Evolutionary conservation across 768 basidiomycete genomes (phyloP), one percentile per base, ranked within the genome.

Genomic region (Kwoniella sp.): DNA sequence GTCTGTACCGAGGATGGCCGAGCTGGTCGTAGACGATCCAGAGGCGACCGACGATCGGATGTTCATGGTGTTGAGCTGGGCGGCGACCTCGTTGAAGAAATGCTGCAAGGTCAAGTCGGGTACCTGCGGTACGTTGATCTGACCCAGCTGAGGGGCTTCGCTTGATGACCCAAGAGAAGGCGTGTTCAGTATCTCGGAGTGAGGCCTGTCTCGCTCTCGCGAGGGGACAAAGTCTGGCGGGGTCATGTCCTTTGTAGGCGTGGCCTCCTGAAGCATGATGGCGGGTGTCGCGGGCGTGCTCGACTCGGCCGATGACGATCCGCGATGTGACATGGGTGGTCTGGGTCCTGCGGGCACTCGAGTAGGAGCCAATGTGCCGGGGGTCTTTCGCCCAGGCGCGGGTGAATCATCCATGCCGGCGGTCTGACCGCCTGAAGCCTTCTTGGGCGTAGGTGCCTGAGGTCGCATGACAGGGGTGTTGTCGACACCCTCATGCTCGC

Each of bases 21-120:
- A 62, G 26, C 56, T 58, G 15, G 55, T 49, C n/a, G 50, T 46
- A 9, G 70, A 64, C 11, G 71, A 70, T 11, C 57, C 60, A 9
- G 69, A 68, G 9, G 66, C 69, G 43, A 71, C 60, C 1, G 75
- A 75, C 9, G 81, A 78, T 43, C 80, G 80, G 32, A 79, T 77
- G 64, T 86, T 83, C 76, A 89, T 82, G 37, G 80, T 79, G 62
- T 84, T 83, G 50, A 91, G 80, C 68, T 88, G 87, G 40, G 85
- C 82, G 7, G 84, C 86, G 39, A 91, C 84, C 71, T 92, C 87
- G 48, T 86, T 79, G 74, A 91, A 88, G 76, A 92, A 92, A 39
- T 82, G 76, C 60, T 89, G 87, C 63, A 93, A 82, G 38, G 81
- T 83, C 46, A 82, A 82, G 63, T 90, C 85, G 60, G 85, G 79